phyloP scores from a whole-genome alignment of 495 filamentous ascomycete species.

The Aspergillus egyptiacus region DNA sequence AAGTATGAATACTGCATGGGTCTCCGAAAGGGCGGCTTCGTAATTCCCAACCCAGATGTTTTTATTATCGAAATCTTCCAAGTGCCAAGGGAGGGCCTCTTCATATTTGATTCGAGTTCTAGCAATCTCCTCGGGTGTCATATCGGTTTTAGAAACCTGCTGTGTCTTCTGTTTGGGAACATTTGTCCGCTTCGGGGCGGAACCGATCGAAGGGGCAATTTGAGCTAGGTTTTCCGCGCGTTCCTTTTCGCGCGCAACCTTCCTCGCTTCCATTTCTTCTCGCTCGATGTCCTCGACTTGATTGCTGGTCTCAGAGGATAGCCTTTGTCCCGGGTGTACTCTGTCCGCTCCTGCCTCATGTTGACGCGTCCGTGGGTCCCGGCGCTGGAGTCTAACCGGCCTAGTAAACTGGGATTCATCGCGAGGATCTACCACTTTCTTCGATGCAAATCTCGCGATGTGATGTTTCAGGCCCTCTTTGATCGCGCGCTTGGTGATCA shows the following conservation, averaged over 20 bases:
- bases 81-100: conserved; percentile 89
- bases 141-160: conserved; percentile 66
- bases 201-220: conserved; percentile 68
- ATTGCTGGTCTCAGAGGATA: conserved; percentile 25
- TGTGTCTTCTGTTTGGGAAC: conserved; percentile 59
- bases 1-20: conserved; percentile 66
- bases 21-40: conserved; percentile 74
- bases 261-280: conserved; percentile 62
- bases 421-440: conserved; percentile 61
- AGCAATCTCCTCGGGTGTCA: conserved; percentile 77
- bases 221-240: conserved; percentile 77
- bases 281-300: conserved; percentile 58
- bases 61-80: conserved; percentile 93
- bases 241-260: conserved; percentile 73
- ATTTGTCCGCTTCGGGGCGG: conserved; percentile 55
- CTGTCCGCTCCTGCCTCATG: conserved; percentile 36
- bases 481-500: conserved; percentile 72
- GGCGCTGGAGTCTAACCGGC: conserved; percentile 80
- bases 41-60: conserved; percentile 90
- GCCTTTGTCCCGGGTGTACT: conserved; percentile 38
- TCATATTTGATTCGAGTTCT: conserved; percentile 80
- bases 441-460: conserved; percentile 67
- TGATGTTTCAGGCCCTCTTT: conserved; percentile 80
- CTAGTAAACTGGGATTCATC: conserved; percentile 78
- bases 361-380: conserved; percentile 72